Conservation (phyloP, 371 early-diverging fungal genomes). For the Mucor piriformis region DNA sequence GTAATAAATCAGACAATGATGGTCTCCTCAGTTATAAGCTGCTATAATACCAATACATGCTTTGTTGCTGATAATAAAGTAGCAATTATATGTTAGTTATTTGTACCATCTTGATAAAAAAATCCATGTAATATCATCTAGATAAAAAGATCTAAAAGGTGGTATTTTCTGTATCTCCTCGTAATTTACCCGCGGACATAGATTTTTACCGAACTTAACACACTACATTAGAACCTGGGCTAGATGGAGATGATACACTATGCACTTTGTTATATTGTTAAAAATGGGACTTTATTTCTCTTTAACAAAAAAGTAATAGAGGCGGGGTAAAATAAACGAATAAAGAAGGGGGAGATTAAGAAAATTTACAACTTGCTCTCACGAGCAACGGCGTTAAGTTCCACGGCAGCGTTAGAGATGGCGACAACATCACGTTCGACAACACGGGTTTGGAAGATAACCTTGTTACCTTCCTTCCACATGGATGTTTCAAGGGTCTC, state of each 20-base stretch:
- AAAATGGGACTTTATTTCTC: neutral
- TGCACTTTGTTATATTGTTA: neutral
- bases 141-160: neutral
- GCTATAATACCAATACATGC: too few relatives aligned
- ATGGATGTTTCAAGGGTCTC: slow-evolving; percentile 95
- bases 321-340: neutral
- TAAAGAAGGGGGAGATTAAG: neutral
- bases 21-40: too few relatives aligned
- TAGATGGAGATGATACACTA: too few relatives aligned
- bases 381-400: slow-evolving; percentile 49
- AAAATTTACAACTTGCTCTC: slow-evolving; percentile 35
- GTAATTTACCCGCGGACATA: neutral
- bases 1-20: neutral
- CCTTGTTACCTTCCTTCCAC: slow-evolving; percentile 90
- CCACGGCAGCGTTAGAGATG: slow-evolving; percentile 88
- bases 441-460: slow-evolving; percentile 90
- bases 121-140: neutral
- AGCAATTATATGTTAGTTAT: too few relatives aligned
- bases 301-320: neutral
- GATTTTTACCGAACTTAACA: neutral
- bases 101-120: too few relatives aligned
- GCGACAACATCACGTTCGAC: slow-evolving; percentile 89
- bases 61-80: too few relatives aligned
- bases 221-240: neutral
- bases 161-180: too few relatives aligned